phyloP scores from a whole-genome alignment of 768 basidiomycete genomes.

The Neoboletus subvelutipes region DNA sequence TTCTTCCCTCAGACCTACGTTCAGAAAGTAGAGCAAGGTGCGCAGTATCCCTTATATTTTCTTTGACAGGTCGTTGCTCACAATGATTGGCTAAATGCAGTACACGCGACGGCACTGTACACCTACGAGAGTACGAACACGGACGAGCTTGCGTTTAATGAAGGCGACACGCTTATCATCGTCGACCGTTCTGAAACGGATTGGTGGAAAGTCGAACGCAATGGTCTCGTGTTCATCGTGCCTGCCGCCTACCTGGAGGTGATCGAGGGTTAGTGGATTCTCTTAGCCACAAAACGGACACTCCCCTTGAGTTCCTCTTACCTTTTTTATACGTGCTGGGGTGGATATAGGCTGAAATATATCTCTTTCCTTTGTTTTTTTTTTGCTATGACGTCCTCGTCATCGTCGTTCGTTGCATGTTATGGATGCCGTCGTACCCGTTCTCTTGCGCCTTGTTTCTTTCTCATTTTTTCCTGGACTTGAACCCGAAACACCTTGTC shows the following conservation, averaged over 20 bases:
- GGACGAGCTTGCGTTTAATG: conserved; percentile 84
- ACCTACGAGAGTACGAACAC: conserved; percentile 64
- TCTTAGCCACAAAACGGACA: conserved; percentile 25
- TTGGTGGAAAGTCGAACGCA: conserved; percentile 96
- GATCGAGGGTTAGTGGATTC: conserved; percentile 82
- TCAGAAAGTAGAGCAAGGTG: conserved; percentile 65
- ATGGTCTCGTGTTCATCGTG: conserved; percentile 83
- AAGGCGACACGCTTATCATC: conserved; percentile 76
- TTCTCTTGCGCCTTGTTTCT: conserved; percentile 1
- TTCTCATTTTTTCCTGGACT: neutral
- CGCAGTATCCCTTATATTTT: neutral
- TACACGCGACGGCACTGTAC: conserved; percentile 78
- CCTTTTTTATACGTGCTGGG: conserved; percentile 37
- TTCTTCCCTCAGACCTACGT: conserved; percentile 93
- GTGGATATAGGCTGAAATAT: conserved; percentile 79
- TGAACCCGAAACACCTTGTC: conserved; percentile 1
- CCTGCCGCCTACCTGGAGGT: conserved; percentile 90
- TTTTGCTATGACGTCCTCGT: conserved; percentile 37
- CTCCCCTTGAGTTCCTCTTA: conserved; percentile 56
- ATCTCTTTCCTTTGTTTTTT: conserved; percentile 48
- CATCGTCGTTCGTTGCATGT: conserved; percentile 12
- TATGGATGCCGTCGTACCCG: conserved; percentile 12
- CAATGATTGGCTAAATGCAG: conserved; percentile 31
- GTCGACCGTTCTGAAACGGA: conserved; percentile 81
- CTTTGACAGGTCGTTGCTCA: neutral